Conservation (phyloP, 768 basidiomycete genomes). For the Dentipellis fragilis region DNA sequence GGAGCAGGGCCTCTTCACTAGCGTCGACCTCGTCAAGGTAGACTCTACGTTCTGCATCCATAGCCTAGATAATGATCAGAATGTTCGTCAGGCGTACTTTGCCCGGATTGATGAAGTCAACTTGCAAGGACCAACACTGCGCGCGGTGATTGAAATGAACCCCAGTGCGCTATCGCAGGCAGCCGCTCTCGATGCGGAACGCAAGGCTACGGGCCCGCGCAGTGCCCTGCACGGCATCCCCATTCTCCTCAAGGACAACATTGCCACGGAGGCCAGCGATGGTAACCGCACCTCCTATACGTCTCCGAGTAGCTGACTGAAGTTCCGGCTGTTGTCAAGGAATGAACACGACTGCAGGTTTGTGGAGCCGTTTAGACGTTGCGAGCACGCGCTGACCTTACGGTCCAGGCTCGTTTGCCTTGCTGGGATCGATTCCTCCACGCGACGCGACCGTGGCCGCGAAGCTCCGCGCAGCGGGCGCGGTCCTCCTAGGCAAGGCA, state of each 20-base stretch:
- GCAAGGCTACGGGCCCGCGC: slow-evolving; percentile 15
- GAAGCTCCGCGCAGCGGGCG: slow-evolving; percentile 24
- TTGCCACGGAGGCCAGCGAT: slow-evolving; percentile 21
- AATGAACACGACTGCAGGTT: slow-evolving; percentile 27
- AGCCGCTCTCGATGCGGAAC: slow-evolving; percentile 19
- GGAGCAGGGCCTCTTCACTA: slow-evolving; percentile 25
- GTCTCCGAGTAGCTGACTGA: slow-evolving; percentile 47
- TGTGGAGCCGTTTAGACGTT: background rate
- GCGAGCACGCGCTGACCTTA: background rate
- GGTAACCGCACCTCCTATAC: slow-evolving; percentile 18
- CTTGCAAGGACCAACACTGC: slow-evolving; percentile 24
- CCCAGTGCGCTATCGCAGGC: slow-evolving; percentile 28
- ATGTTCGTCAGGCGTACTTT: slow-evolving; percentile 26
- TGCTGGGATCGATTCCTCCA: slow-evolving; percentile 24
- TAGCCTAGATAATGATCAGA: background rate
- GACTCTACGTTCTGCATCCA: background rate
- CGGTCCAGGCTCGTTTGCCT: slow-evolving; percentile 23
- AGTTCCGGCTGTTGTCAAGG: slow-evolving; percentile 12
- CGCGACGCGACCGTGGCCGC: slow-evolving; percentile 24
- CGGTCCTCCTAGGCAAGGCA: slow-evolving; percentile 32
- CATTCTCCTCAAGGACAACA: slow-evolving; percentile 26
- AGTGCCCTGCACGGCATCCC: slow-evolving; percentile 26
- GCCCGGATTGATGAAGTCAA: slow-evolving; percentile 35
- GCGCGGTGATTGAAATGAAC: slow-evolving; percentile 32
- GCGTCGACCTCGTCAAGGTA: slow-evolving; percentile 32